Base-by-base conservation (phyloP, 352 stramenopile genomes). In the Phytophthora chlamydospora region DNA sequence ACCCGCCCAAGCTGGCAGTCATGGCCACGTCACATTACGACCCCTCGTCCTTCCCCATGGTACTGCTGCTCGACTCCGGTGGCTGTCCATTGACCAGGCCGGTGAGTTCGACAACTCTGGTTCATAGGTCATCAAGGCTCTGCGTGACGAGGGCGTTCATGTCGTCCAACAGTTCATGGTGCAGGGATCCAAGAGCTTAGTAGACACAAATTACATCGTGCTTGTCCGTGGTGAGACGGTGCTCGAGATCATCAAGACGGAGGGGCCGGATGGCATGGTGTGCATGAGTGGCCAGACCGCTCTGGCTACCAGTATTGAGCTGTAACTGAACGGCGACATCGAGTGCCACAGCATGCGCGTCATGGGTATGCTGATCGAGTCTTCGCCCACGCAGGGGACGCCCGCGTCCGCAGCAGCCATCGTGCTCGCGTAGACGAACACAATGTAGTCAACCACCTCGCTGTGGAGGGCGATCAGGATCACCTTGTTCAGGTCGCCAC, bases 221-320 rank as follows among this genome's bases (percentile, higher is more conserved):
- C 95, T 94, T 2, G 92, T 99, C 21, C 85, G 77, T 48, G 80
- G 90, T 48, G 76, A 94, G 46, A 86, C 90, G 31, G 93, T 98
- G 43, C 78, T 93, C 53, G 85, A 97, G 57, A 89, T 97, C 66
- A 98, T 99, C 78, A 93, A 97, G 61, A 98, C 98, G 75, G 97
- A 99, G 76, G 96, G 96, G 61, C 97, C 97, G 0, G 97, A 99
- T 81, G 96, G 96, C 51, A 98, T 99, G 12, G 88, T 99, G 11
- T 98, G 85, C 46, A 99, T 99, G 97, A 97, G 97, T 61, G 97
- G 97, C 56, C 97, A 99, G 80, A 99, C 97, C 7, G 97, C 97
- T 9, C 76, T 99, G 11, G 98, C 98, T 73, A 94, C 97, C 55
- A 97, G 96, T 52, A 95, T 99, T 46, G 95, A 98, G 71, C 80